A percentile compares a stretch with the other conserved stretches of the same genome.
phyloP scores from a whole-genome alignment of 169 alveolate genomes.

The Eimeria tenella region DNA sequence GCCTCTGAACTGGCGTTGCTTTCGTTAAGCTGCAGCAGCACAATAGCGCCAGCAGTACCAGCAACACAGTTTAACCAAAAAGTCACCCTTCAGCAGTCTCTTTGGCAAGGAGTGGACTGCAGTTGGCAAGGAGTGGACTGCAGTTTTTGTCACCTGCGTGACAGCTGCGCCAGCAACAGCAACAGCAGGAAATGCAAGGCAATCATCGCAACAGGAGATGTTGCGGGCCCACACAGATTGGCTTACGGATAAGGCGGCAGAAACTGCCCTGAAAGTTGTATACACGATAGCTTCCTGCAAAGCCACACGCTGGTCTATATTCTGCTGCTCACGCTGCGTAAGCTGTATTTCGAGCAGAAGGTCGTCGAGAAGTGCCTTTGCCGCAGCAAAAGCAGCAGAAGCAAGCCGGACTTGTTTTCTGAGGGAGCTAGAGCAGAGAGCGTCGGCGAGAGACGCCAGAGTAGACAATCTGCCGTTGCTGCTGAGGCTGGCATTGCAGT shows the following conservation, averaged over 20 bases:
- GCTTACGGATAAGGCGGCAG: not conserved
- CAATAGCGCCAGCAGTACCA: slow-evolving; percentile 13
- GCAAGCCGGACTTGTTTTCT: not conserved
- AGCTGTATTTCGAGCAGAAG: slow-evolving; percentile 8
- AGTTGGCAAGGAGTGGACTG: not conserved
- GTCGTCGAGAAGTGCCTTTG: not conserved
- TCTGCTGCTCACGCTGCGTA: not conserved
- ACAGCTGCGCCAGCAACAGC: not conserved
- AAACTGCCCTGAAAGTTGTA: not conserved
- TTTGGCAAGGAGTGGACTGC: not conserved
- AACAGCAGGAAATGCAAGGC: not conserved
- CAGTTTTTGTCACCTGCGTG: not conserved
- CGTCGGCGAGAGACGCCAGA: not conserved
- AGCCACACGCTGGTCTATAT: not conserved
- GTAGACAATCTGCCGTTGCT: not conserved
- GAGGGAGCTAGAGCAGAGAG: slow-evolving; percentile 6
- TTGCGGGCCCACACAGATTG: not conserved
- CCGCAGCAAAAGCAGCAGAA: not conserved
- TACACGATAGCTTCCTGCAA: not conserved
- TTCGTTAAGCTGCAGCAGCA: not conserved
- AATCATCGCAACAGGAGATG: not conserved
- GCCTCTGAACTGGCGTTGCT: not conserved
- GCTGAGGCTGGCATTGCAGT: not conserved
- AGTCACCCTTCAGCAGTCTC: no score
- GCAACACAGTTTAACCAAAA: not conserved